Evolutionary conservation across 2,329 filamentous ascomycete species (phyloP).

Genomic region (Stenocarpella maydis): DNA sequence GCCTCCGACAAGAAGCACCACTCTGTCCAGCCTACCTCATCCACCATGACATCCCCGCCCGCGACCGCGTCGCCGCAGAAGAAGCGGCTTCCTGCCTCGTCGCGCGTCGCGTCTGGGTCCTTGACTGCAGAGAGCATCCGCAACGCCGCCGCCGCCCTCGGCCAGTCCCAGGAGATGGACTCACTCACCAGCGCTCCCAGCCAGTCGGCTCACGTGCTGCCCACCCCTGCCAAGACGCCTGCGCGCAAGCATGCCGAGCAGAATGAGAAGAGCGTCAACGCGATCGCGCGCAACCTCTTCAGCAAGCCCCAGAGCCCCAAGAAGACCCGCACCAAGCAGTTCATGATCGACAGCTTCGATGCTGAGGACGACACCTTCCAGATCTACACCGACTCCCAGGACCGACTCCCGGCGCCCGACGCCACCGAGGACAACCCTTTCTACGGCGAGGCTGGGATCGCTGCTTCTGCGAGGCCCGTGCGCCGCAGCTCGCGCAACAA

Average conservation of each 20-base stretch:
- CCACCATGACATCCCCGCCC: slow-evolving; percentile 41
- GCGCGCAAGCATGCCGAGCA: slow-evolving; percentile 66
- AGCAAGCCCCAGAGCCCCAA: slow-evolving; percentile 59
- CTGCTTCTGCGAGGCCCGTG: slow-evolving; percentile 52
- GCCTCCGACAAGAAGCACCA: slow-evolving; percentile 35
- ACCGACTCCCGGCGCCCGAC: slow-evolving; percentile 76
- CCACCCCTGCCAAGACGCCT: slow-evolving; percentile 81
- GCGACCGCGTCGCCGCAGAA: slow-evolving; percentile 57
- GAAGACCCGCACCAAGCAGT: slow-evolving; percentile 66
- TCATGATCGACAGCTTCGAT: slow-evolving; percentile 66
- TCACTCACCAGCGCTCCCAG: slow-evolving; percentile 41
- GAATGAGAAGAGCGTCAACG: slow-evolving; percentile 58
- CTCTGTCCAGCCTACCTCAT: slow-evolving; percentile 38
- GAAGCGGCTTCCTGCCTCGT: slow-evolving; percentile 57
- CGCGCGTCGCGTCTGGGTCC: slow-evolving; percentile 55
- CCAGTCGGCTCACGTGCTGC: slow-evolving; percentile 61
- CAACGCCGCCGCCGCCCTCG: slow-evolving; percentile 53
- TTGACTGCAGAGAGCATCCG: slow-evolving; percentile 54
- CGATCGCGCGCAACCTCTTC: slow-evolving; percentile 70
- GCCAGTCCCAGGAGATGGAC: slow-evolving; percentile 42
- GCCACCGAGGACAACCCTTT: slow-evolving; percentile 77
- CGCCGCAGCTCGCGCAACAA: slow-evolving; percentile 61
- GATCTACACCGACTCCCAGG: slow-evolving; percentile 83
- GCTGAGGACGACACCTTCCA: slow-evolving; percentile 62
- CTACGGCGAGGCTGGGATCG: slow-evolving; percentile 55